phyloP scores from a whole-genome alignment of 192 early-diverging fungal species.

The Fimicolochytrium jonesii region DNA sequence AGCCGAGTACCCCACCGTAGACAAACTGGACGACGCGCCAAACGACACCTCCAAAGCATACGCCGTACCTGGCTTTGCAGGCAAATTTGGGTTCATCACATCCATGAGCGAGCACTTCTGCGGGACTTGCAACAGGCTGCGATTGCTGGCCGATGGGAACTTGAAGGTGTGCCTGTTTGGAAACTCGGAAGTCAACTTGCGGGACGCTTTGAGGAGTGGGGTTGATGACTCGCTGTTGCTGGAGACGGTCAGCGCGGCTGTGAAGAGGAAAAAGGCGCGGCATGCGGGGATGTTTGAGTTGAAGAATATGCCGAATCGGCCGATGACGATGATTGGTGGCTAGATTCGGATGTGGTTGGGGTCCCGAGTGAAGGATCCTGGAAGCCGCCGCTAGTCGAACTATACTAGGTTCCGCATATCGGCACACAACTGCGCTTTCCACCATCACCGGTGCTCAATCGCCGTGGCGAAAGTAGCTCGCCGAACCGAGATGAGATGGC shows the following conservation, averaged over 20 bases:
- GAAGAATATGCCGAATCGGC: slow-evolving; percentile 77
- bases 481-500: no score
- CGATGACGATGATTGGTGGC: slow-evolving; percentile 95
- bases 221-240: slow-evolving; percentile 64
- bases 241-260: slow-evolving; percentile 67
- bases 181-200: slow-evolving; percentile 79
- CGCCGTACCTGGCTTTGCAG: slow-evolving; percentile 68
- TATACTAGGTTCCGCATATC: no score
- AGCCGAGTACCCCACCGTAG: slow-evolving; percentile 54
- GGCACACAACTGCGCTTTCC: no score
- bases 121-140: slow-evolving; percentile 87
- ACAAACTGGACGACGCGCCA: slow-evolving; percentile 61
- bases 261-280: slow-evolving; percentile 81
- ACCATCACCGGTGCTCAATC: no score
- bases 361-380: no score
- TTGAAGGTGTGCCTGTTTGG: slow-evolving; percentile 95
- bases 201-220: slow-evolving; percentile 69
- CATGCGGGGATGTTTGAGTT: slow-evolving; percentile 92
- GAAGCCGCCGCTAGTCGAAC: no score
- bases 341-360: no score
- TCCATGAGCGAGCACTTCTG: slow-evolving; percentile 99
- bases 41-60: slow-evolving; percentile 89
- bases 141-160: slow-evolving; percentile 91
- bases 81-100: slow-evolving; percentile 95
- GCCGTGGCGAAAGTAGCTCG: no score